These are phyloP conservation scores for Monascus purpureus DNA, from an alignment of 495 filamentous ascomycete genomes.

Conservation along the genomic window DNA sequence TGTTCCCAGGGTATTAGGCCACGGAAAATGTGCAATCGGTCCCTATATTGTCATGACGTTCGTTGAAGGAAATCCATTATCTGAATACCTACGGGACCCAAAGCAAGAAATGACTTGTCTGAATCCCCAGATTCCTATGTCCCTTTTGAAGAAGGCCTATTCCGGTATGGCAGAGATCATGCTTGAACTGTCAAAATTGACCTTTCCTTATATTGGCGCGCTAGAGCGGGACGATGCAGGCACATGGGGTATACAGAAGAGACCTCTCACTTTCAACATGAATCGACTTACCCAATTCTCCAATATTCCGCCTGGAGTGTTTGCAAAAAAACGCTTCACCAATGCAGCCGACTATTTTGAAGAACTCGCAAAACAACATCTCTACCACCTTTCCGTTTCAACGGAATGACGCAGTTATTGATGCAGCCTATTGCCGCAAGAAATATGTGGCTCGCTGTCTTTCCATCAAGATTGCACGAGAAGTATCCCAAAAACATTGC, in stretches of 20 bases:
- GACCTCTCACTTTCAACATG: conserved; percentile 21
- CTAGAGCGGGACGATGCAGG: conserved; percentile 9
- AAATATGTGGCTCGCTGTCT: conserved; percentile 33
- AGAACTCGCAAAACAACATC: conserved; percentile 28
- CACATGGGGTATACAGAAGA: conserved; percentile 5
- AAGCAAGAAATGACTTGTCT: conserved; percentile 7
- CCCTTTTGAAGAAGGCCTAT: conserved; percentile 18
- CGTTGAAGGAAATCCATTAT: conserved; percentile 15
- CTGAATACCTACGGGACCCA: conserved; percentile 9
- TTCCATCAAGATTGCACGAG: conserved; percentile 17
- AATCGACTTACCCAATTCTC: conserved; percentile 14
- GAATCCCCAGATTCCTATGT: conserved; percentile 11
- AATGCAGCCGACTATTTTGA: conserved; percentile 29
- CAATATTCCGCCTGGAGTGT: conserved; percentile 8
- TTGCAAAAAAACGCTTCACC: conserved; percentile 6
- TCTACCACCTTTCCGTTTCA: conserved; percentile 29
- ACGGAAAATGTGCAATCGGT: conserved; percentile 15
- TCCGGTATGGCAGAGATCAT: conserved; percentile 18
- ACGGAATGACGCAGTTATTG: conserved; percentile 23
- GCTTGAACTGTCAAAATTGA: conserved; percentile 22
- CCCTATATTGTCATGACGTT: conserved; percentile 36
- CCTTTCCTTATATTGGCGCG: conserved; percentile 23
- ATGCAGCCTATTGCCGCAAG: conserved; percentile 25
- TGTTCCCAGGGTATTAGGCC: conserved; percentile 22
- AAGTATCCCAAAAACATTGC: conserved; percentile 9